Evolutionary conservation across 352 stramenopile species (phyloP).

Genomic region (Globisporangium cystogenes): DNA sequence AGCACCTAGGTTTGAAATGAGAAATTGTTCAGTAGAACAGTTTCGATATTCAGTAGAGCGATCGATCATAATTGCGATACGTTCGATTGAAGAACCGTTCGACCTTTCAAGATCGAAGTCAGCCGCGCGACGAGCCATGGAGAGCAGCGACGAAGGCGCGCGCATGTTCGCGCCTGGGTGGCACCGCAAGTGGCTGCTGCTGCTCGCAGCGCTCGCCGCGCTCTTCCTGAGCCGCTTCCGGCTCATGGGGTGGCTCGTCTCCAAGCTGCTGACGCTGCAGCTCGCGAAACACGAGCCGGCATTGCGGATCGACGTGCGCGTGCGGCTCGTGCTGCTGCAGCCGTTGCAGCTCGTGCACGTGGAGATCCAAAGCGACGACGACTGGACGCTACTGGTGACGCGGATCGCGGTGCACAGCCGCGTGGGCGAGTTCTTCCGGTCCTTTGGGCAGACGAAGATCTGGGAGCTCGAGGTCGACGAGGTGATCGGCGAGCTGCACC

Average conservation of each 20-base stretch:
- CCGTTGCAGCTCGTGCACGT: slow-evolving; percentile 44
- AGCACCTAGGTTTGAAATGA: too few species aligned
- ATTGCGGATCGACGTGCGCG: slow-evolving; percentile 19
- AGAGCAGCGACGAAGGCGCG: not conserved
- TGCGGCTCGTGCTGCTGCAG: slow-evolving; percentile 38
- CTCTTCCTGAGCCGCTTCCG: slow-evolving; percentile 56
- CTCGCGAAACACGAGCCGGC: slow-evolving; percentile 20
- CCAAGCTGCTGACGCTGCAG: slow-evolving; percentile 29
- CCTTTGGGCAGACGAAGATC: slow-evolving; percentile 71
- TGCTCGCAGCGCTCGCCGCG: slow-evolving; percentile 28
- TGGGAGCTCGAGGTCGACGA: slow-evolving; percentile 49
- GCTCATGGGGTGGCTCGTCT: slow-evolving; percentile 43
- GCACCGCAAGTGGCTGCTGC: slow-evolving; percentile 61
- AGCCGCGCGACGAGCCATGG: not conserved
- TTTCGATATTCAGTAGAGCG: too few species aligned
- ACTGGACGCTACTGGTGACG: slow-evolving; percentile 41
- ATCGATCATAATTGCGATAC: too few species aligned
- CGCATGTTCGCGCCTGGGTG: slow-evolving; percentile 26
- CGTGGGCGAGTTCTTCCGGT: slow-evolving; percentile 63
- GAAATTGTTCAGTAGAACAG: not conserved
- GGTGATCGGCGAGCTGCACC: slow-evolving; percentile 25
- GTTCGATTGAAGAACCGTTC: too few species aligned
- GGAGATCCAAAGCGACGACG: slow-evolving; percentile 20
- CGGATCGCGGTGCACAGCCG: slow-evolving; percentile 40
- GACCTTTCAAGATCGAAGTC: not conserved